Evolutionary conservation across 2,329 filamentous ascomycete genomes (phyloP).

Genomic region (Thermoascus crustaceus): DNA sequence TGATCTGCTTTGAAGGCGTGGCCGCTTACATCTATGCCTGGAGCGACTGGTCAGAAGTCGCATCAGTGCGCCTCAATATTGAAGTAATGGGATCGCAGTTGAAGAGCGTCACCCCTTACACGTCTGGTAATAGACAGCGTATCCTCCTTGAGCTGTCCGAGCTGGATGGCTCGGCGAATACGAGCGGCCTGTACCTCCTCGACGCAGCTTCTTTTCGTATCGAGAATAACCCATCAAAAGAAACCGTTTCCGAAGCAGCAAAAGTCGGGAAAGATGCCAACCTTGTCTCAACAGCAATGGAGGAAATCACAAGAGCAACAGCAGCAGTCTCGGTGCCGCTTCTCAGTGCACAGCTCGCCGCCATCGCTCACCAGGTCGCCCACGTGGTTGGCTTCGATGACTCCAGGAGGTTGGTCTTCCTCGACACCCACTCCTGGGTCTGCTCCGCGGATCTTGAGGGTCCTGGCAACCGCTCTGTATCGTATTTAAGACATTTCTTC

Average conservation of each 20-base stretch:
- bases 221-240: constrained; percentile 3
- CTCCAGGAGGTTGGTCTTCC: constrained; percentile 17
- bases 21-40: constrained; percentile 18
- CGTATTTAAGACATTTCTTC: constrained; percentile 23
- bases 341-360: constrained; percentile 6
- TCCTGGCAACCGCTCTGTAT: constrained; percentile 4
- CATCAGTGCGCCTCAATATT: constrained; percentile 8
- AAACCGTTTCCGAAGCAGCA: neutral
- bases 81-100: constrained; percentile 11
- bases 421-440: constrained; percentile 20
- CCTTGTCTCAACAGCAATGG: neutral
- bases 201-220: constrained; percentile 10
- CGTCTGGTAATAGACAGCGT: constrained; percentile 5
- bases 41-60: constrained; percentile 21
- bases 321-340: neutral
- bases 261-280: neutral
- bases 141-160: constrained; percentile 16
- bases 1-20: constrained; percentile 21
- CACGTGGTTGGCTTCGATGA: constrained; percentile 16
- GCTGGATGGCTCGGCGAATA: constrained; percentile 10
- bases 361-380: constrained; percentile 10
- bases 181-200: constrained; percentile 8
- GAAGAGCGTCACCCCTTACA: constrained; percentile 14
- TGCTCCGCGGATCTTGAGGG: constrained; percentile 17
- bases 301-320: constrained; percentile 2